Percentiles rank a stretch among this genome's conserved stretches.
phyloP scores from a whole-genome alignment of 345 rosid genomes.

The Ceriops decandra region DNA sequence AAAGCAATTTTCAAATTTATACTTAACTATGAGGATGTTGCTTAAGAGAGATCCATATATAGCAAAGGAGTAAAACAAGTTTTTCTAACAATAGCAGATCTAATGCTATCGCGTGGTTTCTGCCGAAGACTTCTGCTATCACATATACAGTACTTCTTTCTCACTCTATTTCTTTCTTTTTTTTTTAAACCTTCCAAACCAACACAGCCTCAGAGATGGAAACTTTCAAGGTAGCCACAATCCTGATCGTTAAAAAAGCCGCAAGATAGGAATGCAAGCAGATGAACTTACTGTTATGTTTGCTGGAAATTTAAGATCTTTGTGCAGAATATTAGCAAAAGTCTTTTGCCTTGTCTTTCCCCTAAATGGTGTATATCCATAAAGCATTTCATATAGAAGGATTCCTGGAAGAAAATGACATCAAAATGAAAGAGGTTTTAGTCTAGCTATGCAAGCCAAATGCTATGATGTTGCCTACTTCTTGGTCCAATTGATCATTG shows the following conservation, averaged over 20 bases:
- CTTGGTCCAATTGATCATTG: neutral
- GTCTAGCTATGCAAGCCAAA: neutral
- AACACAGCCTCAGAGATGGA: too few relatives aligned
- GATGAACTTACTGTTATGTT: slow-evolving; percentile 49
- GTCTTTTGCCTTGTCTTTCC: slow-evolving; percentile 95
- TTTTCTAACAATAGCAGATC: neutral
- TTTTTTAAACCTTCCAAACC: too few relatives aligned
- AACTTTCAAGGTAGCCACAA: too few relatives aligned
- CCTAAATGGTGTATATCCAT: slow-evolving; percentile 95
- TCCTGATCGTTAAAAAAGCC: neutral
- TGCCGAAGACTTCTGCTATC: too few relatives aligned
- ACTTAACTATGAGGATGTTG: too few relatives aligned
- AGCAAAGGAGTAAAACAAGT: neutral
- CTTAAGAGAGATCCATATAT: neutral
- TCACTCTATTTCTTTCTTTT: too few relatives aligned
- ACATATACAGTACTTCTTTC: too few relatives aligned
- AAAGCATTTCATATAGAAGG: slow-evolving; percentile 90
- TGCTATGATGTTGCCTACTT: neutral
- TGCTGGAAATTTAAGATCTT: slow-evolving; percentile 75
- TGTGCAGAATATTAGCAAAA: slow-evolving; percentile 80
- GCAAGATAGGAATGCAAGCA: neutral
- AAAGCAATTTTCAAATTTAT: too few relatives aligned
- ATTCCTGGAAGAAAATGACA: slow-evolving; percentile 40
- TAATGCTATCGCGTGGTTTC: too few relatives aligned
- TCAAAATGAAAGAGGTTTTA: neutral